Evolutionary conservation across 1,139 yeast species (phyloP), one percentile per base, ranked within the genome.

Genomic region (Pichia sp.): DNA sequence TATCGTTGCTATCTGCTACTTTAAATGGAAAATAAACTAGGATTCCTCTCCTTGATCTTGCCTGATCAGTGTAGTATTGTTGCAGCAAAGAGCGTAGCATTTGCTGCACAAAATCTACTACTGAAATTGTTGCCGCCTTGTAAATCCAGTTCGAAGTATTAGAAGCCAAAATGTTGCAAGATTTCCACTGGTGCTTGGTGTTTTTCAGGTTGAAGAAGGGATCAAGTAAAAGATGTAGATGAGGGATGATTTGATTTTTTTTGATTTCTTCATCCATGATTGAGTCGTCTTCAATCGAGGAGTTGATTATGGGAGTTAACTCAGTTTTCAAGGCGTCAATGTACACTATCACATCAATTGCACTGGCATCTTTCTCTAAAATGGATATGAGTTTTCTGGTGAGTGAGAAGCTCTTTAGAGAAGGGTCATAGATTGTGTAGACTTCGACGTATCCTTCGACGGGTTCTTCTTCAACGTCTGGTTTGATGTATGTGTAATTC

Each of bases 101-200:
- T 61, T 85, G 87, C 63, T 86, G 90, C 2, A 75, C 63, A 53
- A 64, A 72, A 54, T 79, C 84, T 34, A 76, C 66, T 5, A 62
- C 49, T 7, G 55, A 51, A 40, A 59, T 54, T 2, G 57, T 59
- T 6, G 50, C 54, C 23, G 60, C 50, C 19, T 57, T 56, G 49
- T 64, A 64, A 6, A 52, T 54, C 50, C 59, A 53, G 8, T 50
- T 32, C 3, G 61, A 49, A 2, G 55, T 45, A 41, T 60, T 56
- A 2, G 52, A 26, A 7, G 52, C 6, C 1, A 48, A n/a, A 8
- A 56, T 29, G 13, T 44, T 51, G 31, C 46, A 49, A 1, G 57
- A 57, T n/a, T 50, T 45, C 56, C 57, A 57, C 5, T 41, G 31
- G 8, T 23, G 16, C 11, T 19, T n/a, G 11, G 36, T 31, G 16